phyloP scores from a whole-genome alignment of 371 early-diverging fungal genomes.

The Fennellomyces sp. region DNA sequence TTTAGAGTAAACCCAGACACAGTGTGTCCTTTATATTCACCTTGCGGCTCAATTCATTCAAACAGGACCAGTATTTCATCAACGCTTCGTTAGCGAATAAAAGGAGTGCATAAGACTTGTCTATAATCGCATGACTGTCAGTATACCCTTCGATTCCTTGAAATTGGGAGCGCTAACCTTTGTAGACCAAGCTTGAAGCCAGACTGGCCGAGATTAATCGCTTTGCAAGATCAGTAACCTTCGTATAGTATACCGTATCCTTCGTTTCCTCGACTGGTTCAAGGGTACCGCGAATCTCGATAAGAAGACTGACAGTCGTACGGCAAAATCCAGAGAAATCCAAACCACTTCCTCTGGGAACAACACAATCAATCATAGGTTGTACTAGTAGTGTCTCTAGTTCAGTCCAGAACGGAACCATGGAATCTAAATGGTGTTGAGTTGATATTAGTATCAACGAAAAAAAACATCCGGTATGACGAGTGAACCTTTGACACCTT shows the following conservation, averaged over 20 bases:
- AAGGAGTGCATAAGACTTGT: slow-evolving; percentile 10
- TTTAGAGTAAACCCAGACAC: no score
- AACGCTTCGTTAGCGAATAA: slow-evolving; percentile 11
- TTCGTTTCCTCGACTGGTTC: neutral
- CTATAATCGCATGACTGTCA: slow-evolving; percentile 1
- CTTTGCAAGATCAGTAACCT: slow-evolving; percentile 16
- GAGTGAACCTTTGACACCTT: slow-evolving; percentile 27
- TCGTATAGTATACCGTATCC: neutral
- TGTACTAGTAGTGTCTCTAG: slow-evolving; percentile 27
- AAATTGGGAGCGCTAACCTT: no score
- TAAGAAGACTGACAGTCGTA: slow-evolving; percentile 23
- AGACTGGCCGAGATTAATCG: slow-evolving; percentile 29
- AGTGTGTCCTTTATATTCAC: neutral
- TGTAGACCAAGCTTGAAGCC: slow-evolving; percentile 34
- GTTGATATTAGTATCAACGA: no score
- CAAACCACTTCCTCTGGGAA: slow-evolving; percentile 2
- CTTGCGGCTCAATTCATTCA: neutral
- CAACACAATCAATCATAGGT: slow-evolving; percentile 30
- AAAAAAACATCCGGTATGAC: no score
- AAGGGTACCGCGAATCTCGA: slow-evolving; percentile 16
- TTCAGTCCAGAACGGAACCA: slow-evolving; percentile 18
- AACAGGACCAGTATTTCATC: neutral
- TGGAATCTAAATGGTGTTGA: neutral
- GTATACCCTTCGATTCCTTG: no score
- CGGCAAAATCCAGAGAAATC: slow-evolving; percentile 32